phyloP scores from a whole-genome alignment of 305 asterid genomes.

The Fraxinus xanthoxyloides region DNA sequence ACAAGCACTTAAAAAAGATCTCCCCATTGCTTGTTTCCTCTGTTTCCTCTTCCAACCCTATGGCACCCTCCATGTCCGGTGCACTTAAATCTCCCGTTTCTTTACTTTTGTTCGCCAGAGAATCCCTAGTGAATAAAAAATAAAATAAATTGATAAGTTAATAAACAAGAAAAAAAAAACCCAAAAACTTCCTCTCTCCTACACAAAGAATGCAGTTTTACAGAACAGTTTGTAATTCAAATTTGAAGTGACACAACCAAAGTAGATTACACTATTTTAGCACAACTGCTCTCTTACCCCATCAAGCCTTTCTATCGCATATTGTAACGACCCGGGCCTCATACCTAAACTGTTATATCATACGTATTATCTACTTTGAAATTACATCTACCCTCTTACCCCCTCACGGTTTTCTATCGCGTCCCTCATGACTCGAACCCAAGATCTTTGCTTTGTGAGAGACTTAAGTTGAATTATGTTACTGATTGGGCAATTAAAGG shows the following conservation, averaged over 20 bases:
- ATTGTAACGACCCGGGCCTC: neutral
- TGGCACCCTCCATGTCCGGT: conserved; percentile 27
- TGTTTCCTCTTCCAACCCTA: conserved; percentile 50
- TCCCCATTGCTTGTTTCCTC: conserved; percentile 69
- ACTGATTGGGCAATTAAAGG: too few relatives aligned
- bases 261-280: neutral
- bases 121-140: conserved; percentile 27
- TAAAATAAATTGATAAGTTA: neutral
- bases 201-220: neutral
- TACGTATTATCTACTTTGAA: too few relatives aligned
- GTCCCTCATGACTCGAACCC: too few relatives aligned
- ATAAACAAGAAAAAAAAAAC: conserved; percentile 18
- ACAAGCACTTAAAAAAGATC: conserved; percentile 51
- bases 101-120: conserved; percentile 21
- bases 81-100: conserved; percentile 26
- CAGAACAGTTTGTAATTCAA: neutral
- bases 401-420: too few relatives aligned
- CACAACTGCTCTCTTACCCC: neutral
- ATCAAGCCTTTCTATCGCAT: neutral
- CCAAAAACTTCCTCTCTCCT: neutral
- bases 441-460: too few relatives aligned
- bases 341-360: neutral
- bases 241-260: neutral
- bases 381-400: too few relatives aligned
- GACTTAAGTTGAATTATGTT: too few relatives aligned